phyloP scores from a whole-genome alignment of 148 eudicot genomes.

The Rhododendron ovatum region DNA sequence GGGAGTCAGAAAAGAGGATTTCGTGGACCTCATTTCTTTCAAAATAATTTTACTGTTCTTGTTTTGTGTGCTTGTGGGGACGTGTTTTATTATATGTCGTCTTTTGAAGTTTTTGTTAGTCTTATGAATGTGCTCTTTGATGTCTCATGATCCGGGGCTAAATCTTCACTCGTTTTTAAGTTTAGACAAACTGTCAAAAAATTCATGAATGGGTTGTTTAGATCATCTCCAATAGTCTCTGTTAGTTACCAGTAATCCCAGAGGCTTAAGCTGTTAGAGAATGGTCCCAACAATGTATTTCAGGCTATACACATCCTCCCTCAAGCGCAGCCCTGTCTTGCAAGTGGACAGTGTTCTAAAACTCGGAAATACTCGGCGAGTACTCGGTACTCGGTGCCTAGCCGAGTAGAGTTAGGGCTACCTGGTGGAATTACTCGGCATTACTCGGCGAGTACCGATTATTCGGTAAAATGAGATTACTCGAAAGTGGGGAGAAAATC shows the following conservation, averaged over 20 bases:
- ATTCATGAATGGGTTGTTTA: not conserved
- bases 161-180: not conserved
- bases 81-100: too few species aligned
- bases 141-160: not conserved
- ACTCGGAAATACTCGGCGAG: too few species aligned
- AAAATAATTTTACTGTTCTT: not conserved
- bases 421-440: too few species aligned
- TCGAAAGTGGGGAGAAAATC: too few species aligned
- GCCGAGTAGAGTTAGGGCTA: too few species aligned
- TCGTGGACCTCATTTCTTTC: not conserved
- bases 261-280: not conserved
- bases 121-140: not conserved
- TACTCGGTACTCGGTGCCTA: too few species aligned
- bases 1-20: not conserved
- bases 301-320: not conserved
- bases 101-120: not conserved
- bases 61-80: not conserved
- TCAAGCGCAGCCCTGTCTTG: not conserved
- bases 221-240: not conserved
- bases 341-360: not conserved
- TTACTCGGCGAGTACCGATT: too few species aligned
- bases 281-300: not conserved
- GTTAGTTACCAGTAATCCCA: not conserved
- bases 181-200: not conserved
- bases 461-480: too few species aligned